Conservation (phyloP, 805 yeast species). For the Scheffersomyces coipomensis region DNA sequence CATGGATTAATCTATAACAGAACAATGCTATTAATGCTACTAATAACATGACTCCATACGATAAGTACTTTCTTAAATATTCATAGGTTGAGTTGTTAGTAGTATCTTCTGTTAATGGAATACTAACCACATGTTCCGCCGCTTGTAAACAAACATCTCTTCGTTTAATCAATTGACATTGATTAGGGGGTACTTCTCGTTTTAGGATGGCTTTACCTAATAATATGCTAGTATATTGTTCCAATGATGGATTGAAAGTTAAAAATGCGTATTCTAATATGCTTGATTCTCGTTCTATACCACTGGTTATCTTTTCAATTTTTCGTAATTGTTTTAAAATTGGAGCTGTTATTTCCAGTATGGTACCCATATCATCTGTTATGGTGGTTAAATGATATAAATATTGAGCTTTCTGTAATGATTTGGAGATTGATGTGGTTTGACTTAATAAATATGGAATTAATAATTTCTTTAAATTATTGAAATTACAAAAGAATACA, state of each 20-base stretch:
- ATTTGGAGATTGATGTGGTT: conserved; percentile 24
- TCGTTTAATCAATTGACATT: conserved; percentile 34
- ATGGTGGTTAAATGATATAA: conserved; percentile 29
- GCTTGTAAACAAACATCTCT: conserved; percentile 40
- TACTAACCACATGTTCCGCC: conserved; percentile 41
- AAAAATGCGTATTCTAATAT: conserved; percentile 26
- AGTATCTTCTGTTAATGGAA: conserved; percentile 37
- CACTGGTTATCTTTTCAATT: conserved; percentile 37
- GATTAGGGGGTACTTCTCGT: conserved; percentile 22
- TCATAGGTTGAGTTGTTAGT: conserved; percentile 17
- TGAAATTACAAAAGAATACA: conserved; percentile 35
- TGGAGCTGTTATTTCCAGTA: conserved; percentile 19
- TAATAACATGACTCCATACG: conserved; percentile 20
- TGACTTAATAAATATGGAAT: conserved; percentile 36
- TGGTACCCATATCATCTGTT: conserved; percentile 21
- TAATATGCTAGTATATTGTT: conserved; percentile 34
- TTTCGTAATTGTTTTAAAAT: conserved; percentile 28
- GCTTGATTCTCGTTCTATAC: conserved; percentile 32
- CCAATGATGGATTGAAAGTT: conserved; percentile 33
- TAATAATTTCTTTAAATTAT: conserved; percentile 34
- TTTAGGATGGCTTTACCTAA: conserved; percentile 41
- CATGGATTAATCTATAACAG: conserved; percentile 25
- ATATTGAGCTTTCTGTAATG: conserved; percentile 23
- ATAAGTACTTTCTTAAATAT: conserved; percentile 21
- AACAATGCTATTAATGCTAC: conserved; percentile 23